Conservation (phyloP, 495 filamentous ascomycete genomes). For the Cenococcum geophilum region DNA sequence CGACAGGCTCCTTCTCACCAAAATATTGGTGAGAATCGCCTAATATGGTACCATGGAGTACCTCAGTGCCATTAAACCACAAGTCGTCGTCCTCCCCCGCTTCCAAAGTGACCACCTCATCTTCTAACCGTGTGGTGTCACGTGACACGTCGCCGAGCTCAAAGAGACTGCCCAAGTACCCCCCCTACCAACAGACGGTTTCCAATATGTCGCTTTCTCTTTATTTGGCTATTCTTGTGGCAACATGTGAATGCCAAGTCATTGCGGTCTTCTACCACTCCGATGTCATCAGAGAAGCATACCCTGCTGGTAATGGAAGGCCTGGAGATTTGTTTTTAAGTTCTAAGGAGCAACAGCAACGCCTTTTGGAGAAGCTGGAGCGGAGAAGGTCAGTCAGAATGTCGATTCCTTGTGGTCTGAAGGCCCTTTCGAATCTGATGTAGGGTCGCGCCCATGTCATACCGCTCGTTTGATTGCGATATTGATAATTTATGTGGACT, state of each 20-base stretch:
- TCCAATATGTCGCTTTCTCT: background rate
- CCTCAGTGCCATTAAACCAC: too few species aligned
- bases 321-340: background rate
- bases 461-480: background rate
- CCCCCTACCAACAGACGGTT: background rate
- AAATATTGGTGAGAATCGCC: too few species aligned
- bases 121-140: too few species aligned
- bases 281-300: background rate
- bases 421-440: conserved; percentile 40
- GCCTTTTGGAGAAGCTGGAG: conserved; percentile 37
- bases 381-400: conserved; percentile 42
- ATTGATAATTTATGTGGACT: background rate
- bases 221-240: background rate
- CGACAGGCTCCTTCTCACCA: too few species aligned
- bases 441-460: background rate
- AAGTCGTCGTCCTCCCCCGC: too few species aligned
- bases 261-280: background rate
- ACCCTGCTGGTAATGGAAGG: background rate
- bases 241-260: background rate
- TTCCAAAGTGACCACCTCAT: too few species aligned
- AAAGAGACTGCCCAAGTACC: too few species aligned
- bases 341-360: conserved; percentile 26
- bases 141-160: too few species aligned
- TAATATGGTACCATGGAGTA: too few species aligned
- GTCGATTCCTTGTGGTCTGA: conserved; percentile 45